phyloP scores from a whole-genome alignment of 2,329 filamentous ascomycete genomes.

The Microsporum audouinii region DNA sequence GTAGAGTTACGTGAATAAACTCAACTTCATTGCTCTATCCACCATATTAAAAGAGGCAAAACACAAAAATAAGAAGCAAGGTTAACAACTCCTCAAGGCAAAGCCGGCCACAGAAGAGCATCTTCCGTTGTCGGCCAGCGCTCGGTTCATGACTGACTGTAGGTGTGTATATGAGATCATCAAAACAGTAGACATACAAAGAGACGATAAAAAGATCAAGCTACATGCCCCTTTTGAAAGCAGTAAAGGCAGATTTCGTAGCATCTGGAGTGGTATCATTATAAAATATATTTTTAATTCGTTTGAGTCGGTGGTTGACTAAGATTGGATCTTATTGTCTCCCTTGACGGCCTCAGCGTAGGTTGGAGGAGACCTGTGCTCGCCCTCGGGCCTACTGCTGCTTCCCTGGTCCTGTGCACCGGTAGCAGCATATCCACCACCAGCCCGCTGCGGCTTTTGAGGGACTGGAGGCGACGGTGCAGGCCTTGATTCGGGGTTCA shows the following conservation, averaged over 20 bases:
- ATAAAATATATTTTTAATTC: background rate
- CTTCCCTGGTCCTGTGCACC: conserved; percentile 14
- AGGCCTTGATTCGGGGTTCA: conserved; percentile 20
- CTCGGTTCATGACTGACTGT: background rate
- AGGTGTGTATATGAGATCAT: background rate
- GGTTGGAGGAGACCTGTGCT: conserved; percentile 53
- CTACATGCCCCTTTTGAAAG: background rate
- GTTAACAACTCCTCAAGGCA: too few relatives aligned
- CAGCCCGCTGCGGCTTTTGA: background rate
- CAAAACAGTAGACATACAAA: background rate
- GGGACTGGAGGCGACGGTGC: conserved; percentile 18
- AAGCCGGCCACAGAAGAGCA: background rate
- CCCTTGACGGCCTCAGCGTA: conserved; percentile 85
- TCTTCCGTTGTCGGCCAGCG: background rate
- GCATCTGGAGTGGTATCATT: background rate
- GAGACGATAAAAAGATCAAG: background rate
- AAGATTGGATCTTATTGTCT: conserved; percentile 79
- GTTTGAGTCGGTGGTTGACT: background rate
- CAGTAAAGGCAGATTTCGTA: background rate
- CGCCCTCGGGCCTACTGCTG: conserved; percentile 26
- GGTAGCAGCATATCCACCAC: background rate
- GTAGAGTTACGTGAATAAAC: background rate
- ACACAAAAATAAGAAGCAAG: background rate
- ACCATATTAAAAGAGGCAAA: background rate
- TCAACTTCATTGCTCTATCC: background rate